These are phyloP conservation scores for Microcos paniculata DNA, from an alignment of 345 rosid genomes.

Conservation along the genomic window DNA sequence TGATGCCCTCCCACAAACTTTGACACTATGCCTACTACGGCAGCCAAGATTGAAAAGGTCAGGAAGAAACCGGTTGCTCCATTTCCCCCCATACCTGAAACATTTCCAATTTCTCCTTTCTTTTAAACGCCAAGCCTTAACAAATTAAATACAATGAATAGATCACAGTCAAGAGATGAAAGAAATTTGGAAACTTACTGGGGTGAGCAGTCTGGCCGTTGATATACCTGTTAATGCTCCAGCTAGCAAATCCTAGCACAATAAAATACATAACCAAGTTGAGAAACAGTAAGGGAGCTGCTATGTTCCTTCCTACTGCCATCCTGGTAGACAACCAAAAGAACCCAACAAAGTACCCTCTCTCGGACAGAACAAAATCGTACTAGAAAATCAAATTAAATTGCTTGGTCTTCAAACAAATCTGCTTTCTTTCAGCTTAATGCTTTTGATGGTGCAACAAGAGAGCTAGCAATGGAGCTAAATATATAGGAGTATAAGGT, in stretches of 20 bases:
- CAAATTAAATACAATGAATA: no score
- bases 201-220: constrained; percentile 81
- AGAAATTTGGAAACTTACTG: constrained; percentile 35
- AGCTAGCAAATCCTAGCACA: constrained; percentile 79
- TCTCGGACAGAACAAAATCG: constrained; percentile 2
- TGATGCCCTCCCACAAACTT: constrained; percentile 74
- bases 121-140: no score
- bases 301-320: constrained; percentile 78
- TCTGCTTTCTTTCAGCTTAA: background rate
- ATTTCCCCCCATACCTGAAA: constrained; percentile 67
- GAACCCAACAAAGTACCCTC: background rate
- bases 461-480: background rate
- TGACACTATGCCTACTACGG: constrained; percentile 64
- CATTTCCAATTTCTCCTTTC: no score
- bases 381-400: background rate
- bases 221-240: constrained; percentile 74
- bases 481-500: constrained; percentile 18
- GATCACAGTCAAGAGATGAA: background rate
- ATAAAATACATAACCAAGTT: constrained; percentile 77
- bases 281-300: constrained; percentile 86
- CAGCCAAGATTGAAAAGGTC: constrained; percentile 56
- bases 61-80: constrained; percentile 86
- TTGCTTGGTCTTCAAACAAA: background rate
- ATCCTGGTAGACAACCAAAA: background rate
- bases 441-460: background rate